Base-by-base conservation (phyloP, 108 stramenopile genomes). In the Skeletonema grethae region DNA sequence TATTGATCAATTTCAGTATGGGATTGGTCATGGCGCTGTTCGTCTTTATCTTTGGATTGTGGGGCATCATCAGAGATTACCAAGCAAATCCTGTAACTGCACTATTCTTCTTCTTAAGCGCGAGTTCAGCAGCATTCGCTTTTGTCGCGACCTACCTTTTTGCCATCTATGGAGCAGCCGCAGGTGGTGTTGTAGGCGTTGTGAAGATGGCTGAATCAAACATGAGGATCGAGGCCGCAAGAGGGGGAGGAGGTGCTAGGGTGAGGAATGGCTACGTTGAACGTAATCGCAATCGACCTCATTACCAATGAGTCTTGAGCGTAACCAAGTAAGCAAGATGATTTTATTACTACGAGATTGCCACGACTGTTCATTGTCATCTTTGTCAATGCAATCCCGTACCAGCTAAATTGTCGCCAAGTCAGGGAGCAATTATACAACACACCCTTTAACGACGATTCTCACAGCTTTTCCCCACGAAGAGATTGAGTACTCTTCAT, bases 1-100 rank as follows among this genome's bases (percentile, higher is more conserved):
- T 96, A 5, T 67, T 96, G 34, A 69, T 96, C 55, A 96, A 96
- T 76, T 93, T 96, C 62, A 85, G 85, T 58, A 79, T 91, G 79
- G 95, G 95, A 41, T 67, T 96, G 1, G 31, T 92, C 61, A 92
- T 96, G 91, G 89, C 90, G 1, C 63, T 96, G 30, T 45, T 88
- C 57, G 72, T 93, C 15, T 96, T 96, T 64, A 81, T 93, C 13
- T 72, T 92, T 73, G 88, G 91, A 0, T 72, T 96, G 3, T 96
- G 91, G 91, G 56, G 69, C 8, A 92, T 96, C 64, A 83, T 96
- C 7, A n/a, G n/a, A n/a, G n/a, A n/a, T n/a, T 96, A 96, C 72
- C 91, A 93, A 68, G 87, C 95, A 10, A 91, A 89, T 83, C 87
- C 89, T 4, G 29, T 94, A 16, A 76, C 82, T 9, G 95, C 88